Conservation (phyloP, 1,284 basidiomycete species). For the Cutaneotrichosporon daszewskae region DNA sequence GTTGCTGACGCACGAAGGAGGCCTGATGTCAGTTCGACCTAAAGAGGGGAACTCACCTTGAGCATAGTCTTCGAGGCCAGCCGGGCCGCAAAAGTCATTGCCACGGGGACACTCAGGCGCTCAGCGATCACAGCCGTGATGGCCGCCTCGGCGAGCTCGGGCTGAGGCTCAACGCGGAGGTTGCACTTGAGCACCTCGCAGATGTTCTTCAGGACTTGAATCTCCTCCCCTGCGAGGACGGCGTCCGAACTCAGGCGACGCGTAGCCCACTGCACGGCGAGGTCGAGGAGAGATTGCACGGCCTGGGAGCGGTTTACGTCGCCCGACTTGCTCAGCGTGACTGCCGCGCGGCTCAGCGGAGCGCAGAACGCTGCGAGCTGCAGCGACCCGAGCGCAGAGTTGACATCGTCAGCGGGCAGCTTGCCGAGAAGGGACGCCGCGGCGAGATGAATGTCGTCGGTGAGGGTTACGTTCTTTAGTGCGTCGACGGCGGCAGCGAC, state of each 20-base stretch:
- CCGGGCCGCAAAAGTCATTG: constrained; percentile 54
- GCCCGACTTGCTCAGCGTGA: neutral
- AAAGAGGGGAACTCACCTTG: constrained; percentile 46
- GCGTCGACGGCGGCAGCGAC: constrained; percentile 7
- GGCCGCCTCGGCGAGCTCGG: constrained; percentile 67
- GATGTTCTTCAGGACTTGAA: constrained; percentile 6
- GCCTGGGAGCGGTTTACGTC: constrained; percentile 4
- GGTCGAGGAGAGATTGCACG: constrained; percentile 15
- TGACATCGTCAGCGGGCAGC: neutral
- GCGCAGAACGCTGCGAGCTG: neutral
- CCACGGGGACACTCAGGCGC: constrained; percentile 51
- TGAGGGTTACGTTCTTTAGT: constrained; percentile 2
- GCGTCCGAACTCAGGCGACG: constrained; percentile 17
- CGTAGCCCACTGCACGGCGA: constrained; percentile 23
- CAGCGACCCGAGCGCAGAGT: neutral
- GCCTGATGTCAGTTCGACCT: constrained; percentile 10
- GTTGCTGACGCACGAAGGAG: constrained; percentile 37
- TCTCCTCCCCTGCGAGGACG: constrained; percentile 13
- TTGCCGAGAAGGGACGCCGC: constrained; percentile 5
- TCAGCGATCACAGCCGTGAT: constrained; percentile 62
- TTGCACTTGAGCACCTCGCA: constrained; percentile 1
- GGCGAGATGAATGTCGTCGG: constrained; percentile 4
- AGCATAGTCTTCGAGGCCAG: constrained; percentile 48
- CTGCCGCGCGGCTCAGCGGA: constrained; percentile 7
- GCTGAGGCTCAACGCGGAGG: constrained; percentile 48